phyloP scores from a whole-genome alignment of 441 rosid genomes.

The Dalechampia spathulata region DNA sequence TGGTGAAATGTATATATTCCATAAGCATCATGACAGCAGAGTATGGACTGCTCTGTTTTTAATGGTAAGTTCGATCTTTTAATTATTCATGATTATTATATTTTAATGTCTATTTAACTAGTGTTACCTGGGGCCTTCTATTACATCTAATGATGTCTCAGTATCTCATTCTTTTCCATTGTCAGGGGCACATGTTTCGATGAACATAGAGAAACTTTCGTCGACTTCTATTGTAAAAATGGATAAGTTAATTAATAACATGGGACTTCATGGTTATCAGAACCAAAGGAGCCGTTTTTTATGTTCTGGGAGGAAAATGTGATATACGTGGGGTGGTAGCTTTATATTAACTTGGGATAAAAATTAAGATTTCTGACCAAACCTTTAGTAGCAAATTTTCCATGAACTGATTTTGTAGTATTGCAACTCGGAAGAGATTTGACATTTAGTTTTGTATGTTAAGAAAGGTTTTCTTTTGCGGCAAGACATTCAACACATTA shows the following conservation, averaged over 20 bases:
- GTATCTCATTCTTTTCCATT: neutral
- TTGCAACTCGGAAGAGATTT: too few relatives aligned
- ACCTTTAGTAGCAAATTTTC: neutral
- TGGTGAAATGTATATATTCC: conserved; percentile 94
- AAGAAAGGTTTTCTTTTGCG: too few relatives aligned
- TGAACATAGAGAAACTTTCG: neutral
- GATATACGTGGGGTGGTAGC: neutral
- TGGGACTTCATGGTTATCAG: neutral
- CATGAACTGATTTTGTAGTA: neutral
- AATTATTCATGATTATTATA: too few relatives aligned
- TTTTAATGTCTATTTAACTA: too few relatives aligned
- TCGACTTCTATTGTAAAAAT: neutral
- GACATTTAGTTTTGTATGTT: too few relatives aligned
- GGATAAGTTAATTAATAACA: neutral
- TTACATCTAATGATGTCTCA: too few relatives aligned
- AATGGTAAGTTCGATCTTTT: conserved; percentile 52
- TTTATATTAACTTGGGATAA: neutral
- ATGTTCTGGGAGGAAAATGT: neutral
- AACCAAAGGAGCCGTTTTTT: neutral
- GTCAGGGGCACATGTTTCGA: neutral
- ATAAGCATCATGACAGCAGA: conserved; percentile 84
- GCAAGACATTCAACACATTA: too few relatives aligned
- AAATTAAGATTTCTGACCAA: neutral
- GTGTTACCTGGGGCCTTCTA: conserved; percentile 1
- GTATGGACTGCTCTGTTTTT: conserved; percentile 96